A percentile compares a stretch with the other conserved stretches of the same genome.
Conservation (phyloP, 1,139 yeast genomes). For the Geotrichum klebahnii region DNA sequence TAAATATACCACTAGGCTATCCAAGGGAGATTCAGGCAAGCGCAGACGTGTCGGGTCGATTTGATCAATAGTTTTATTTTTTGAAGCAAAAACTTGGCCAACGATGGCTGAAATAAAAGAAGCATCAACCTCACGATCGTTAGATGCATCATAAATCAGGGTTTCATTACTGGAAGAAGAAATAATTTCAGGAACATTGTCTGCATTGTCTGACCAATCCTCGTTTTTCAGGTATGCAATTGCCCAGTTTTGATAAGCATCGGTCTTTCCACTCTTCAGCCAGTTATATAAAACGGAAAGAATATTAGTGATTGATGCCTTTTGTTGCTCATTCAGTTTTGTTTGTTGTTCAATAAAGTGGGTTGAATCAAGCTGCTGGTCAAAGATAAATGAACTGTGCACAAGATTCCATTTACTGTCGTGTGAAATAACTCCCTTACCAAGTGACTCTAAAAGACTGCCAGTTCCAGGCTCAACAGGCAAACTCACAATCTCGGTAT, state of each 20-base stretch:
- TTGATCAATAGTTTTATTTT: conserved; percentile 14
- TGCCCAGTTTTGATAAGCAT: conserved; percentile 31
- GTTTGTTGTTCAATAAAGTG: conserved; percentile 13
- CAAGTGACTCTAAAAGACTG: conserved; percentile 66
- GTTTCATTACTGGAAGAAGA: conserved; percentile 21
- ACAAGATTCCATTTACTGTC: conserved; percentile 19
- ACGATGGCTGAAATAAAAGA: conserved; percentile 44
- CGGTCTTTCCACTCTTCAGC: conserved; percentile 24
- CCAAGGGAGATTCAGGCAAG: conserved; percentile 28
- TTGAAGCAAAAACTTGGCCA: conserved; percentile 17
- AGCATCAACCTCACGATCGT: conserved; percentile 63
- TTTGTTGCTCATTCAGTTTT: conserved; percentile 3
- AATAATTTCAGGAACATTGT: conserved; percentile 21
- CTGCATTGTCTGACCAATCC: conserved; percentile 30
- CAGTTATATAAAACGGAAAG: conserved; percentile 4
- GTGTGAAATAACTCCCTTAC: conserved; percentile 49
- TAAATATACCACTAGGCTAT: conserved; percentile 62
- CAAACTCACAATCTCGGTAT: conserved; percentile 37
- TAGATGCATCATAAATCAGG: conserved; percentile 55
- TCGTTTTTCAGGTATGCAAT: conserved; percentile 32
- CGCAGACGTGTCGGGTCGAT: conserved; percentile 14
- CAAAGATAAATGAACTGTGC: conserved; percentile 14
- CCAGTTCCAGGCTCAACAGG: conserved; percentile 66
- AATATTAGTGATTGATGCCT: neutral
- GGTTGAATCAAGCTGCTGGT: conserved; percentile 7